Conservation (phyloP, 2,329 filamentous ascomycete species). For the Fusarium sororula region DNA sequence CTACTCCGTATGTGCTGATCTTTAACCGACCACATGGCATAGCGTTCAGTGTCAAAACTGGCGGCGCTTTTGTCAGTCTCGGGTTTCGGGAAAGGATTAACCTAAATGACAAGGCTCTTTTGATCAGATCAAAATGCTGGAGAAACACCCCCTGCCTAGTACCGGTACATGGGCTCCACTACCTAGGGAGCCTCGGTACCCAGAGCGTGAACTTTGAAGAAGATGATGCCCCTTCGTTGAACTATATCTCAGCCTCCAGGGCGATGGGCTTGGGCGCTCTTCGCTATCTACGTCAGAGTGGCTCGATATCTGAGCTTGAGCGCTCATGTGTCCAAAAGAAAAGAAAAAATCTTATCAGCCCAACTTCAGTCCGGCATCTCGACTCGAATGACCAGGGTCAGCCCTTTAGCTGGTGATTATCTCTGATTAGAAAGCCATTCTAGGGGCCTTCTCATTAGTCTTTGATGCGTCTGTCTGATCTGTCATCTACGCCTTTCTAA, state of each 20-base stretch:
- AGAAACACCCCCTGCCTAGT: neutral
- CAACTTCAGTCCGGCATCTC: neutral
- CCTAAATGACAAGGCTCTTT: slow-evolving; percentile 1
- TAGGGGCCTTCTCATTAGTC: slow-evolving; percentile 2
- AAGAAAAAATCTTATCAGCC: neutral
- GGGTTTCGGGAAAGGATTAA: neutral
- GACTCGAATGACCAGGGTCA: neutral
- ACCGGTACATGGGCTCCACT: slow-evolving; percentile 13
- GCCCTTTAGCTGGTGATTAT: neutral
- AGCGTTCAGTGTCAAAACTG: slow-evolving; percentile 1
- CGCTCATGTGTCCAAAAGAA: neutral
- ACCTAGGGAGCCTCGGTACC: slow-evolving; percentile 22
- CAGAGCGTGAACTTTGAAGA: slow-evolving; percentile 4
- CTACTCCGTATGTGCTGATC: neutral
- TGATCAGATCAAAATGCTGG: slow-evolving; percentile 14
- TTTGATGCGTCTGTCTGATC: neutral
- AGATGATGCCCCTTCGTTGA: slow-evolving; percentile 15
- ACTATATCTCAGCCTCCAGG: slow-evolving; percentile 8
- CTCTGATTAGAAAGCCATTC: neutral
- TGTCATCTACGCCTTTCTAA: slow-evolving; percentile 27
- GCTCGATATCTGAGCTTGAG: neutral
- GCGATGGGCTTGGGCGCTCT: neutral
- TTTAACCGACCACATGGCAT: slow-evolving; percentile 7
- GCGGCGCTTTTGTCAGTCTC: neutral
- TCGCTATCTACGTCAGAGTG: neutral